phyloP scores from a whole-genome alignment of 2,329 filamentous ascomycete species.

The Aspergillus unguis region DNA sequence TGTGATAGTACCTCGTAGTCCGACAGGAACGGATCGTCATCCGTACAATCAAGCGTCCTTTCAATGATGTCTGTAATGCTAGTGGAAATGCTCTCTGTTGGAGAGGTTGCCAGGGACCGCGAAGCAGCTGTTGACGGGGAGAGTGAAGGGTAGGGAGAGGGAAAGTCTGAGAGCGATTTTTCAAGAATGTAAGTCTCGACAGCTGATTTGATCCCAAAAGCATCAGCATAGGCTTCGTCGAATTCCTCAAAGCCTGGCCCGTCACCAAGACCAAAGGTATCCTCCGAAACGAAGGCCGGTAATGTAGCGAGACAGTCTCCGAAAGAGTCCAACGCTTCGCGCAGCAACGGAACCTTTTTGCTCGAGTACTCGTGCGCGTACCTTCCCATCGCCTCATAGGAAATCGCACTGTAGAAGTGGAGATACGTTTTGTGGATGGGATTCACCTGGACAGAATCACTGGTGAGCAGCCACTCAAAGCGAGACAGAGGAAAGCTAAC shows the following conservation, averaged over 20 bases:
- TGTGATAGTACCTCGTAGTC: constrained; percentile 10
- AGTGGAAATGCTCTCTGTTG: constrained; percentile 19
- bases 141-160: neutral
- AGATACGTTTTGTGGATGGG: constrained; percentile 39
- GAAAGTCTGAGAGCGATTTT: neutral
- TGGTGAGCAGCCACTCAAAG: neutral
- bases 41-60: constrained; percentile 15
- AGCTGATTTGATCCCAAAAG: too few species aligned
- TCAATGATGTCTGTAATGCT: constrained; percentile 30
- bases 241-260: neutral
- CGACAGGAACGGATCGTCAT: constrained; percentile 28
- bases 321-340: constrained; percentile 41
- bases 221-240: too few species aligned
- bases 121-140: neutral
- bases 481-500: neutral
- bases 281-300: constrained; percentile 15
- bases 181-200: neutral
- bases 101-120: constrained; percentile 4
- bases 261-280: neutral
- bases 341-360: constrained; percentile 43
- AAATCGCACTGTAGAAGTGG: constrained; percentile 47
- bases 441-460: constrained; percentile 25
- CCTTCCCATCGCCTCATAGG: constrained; percentile 47
- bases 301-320: constrained; percentile 30
- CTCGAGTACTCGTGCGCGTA: constrained; percentile 46